Evolutionary conservation across 257 asterid genomes (phyloP).

Genomic region (Penstemon eatonii): DNA sequence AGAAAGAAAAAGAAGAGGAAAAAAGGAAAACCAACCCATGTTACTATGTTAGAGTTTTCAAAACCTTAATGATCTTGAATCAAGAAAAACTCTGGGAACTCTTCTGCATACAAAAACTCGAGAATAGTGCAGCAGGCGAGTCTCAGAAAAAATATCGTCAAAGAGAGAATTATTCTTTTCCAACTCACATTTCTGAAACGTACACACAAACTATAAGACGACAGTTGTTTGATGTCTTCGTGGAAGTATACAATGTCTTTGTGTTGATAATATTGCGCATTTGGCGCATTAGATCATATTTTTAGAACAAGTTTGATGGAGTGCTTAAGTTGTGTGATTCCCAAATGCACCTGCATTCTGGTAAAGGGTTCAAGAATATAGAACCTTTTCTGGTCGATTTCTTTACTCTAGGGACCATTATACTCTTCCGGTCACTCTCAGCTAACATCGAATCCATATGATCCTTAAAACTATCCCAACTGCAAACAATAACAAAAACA

Average conservation of each 20-base stretch:
- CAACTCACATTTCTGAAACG: background rate
- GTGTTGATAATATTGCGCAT: background rate
- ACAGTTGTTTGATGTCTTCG: background rate
- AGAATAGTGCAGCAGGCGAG: conserved; percentile 6
- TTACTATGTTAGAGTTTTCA: background rate
- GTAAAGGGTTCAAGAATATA: conserved; percentile 67
- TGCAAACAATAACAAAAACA: conserved; percentile 30
- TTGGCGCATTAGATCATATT: background rate
- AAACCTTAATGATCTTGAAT: background rate
- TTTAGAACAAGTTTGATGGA: conserved; percentile 35
- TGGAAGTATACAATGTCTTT: conserved; percentile 6
- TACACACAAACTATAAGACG: background rate
- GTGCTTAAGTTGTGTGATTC: conserved; percentile 51
- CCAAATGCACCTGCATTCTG: conserved; percentile 83
- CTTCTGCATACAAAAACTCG: conserved; percentile 6
- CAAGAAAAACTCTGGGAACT: conserved; percentile 13
- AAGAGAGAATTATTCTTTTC: background rate
- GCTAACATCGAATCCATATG: conserved; percentile 76
- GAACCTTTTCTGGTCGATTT: conserved; percentile 77
- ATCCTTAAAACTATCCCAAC: conserved; percentile 75
- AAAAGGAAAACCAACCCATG: too few species aligned
- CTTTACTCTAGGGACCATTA: conserved; percentile 62
- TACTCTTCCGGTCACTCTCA: conserved; percentile 77
- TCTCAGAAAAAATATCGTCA: background rate
- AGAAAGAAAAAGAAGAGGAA: too few species aligned